phyloP scores from a whole-genome alignment of 1,284 basidiomycete species.

The Clitocybe nebularis region DNA sequence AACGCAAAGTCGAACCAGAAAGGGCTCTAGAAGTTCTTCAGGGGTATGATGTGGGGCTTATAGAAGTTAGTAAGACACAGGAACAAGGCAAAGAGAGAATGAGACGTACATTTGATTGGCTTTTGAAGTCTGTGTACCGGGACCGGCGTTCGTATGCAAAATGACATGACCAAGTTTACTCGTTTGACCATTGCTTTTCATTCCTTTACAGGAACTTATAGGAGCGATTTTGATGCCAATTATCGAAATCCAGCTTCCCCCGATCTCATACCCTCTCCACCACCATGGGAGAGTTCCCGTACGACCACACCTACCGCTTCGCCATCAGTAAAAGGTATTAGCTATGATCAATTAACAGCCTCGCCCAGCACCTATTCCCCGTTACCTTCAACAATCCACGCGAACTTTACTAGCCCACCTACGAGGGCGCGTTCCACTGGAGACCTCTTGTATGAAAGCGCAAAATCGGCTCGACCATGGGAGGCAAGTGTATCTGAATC shows the following conservation, averaged over 20 bases:
- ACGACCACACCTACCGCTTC: constrained; percentile 49
- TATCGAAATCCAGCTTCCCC: constrained; percentile 72
- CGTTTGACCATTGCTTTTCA: constrained; percentile 7
- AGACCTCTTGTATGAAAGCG: constrained; percentile 47
- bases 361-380: constrained; percentile 16
- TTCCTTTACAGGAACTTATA: constrained; percentile 25
- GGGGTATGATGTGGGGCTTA: constrained; percentile 62
- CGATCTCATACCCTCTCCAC: constrained; percentile 45
- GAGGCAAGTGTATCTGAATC: constrained; percentile 4
- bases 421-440: constrained; percentile 52
- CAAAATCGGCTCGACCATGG: constrained; percentile 24
- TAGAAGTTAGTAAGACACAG: constrained; percentile 52
- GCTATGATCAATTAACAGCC: constrained; percentile 10
- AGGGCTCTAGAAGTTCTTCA: constrained; percentile 44
- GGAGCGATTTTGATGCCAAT: constrained; percentile 32
- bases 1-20: constrained; percentile 51
- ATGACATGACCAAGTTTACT: constrained; percentile 8
- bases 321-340: constrained; percentile 23
- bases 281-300: constrained; percentile 51
- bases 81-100: constrained; percentile 59
- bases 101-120: constrained; percentile 60
- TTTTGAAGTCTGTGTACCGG: constrained; percentile 56
- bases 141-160: constrained; percentile 48
- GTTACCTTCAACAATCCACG: constrained; percentile 29
- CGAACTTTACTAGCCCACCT: constrained; percentile 39